These are phyloP conservation scores for Beauveria pseudobassiana DNA, from an alignment of 2,329 filamentous ascomycete species.

Conservation along the genomic window DNA sequence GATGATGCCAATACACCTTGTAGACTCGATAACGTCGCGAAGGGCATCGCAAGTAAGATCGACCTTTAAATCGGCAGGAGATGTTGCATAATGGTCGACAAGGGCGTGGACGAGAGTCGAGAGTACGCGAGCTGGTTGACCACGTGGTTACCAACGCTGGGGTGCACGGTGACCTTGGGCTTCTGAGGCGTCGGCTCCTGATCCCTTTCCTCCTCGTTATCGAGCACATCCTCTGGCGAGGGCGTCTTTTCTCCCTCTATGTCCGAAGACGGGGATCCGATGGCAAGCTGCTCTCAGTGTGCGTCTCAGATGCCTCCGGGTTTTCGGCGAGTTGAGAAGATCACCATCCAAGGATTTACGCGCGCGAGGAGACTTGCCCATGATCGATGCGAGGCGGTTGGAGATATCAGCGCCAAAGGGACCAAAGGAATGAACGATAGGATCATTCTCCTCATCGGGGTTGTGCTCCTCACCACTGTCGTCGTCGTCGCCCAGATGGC, in stretches of 20 bases:
- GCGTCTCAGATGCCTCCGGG: constrained; percentile 11
- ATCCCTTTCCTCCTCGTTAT: neutral
- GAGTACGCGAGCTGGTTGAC: constrained; percentile 95
- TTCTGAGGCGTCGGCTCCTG: constrained; percentile 7
- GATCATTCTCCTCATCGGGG: constrained; percentile 89
- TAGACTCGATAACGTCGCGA: constrained; percentile 62
- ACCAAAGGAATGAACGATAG: constrained; percentile 84
- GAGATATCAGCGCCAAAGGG: constrained; percentile 82
- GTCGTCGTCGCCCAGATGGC: constrained; percentile 43
- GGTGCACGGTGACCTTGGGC: constrained; percentile 29
- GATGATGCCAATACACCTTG: constrained; percentile 80
- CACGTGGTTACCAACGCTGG: constrained; percentile 68
- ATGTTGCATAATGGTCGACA: constrained; percentile 83
- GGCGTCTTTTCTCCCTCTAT: constrained; percentile 3
- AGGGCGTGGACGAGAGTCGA: constrained; percentile 79
- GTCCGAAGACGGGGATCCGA: constrained; percentile 12
- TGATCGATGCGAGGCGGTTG: constrained; percentile 73
- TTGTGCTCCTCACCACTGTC: constrained; percentile 66
- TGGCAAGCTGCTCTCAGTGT: constrained; percentile 5
- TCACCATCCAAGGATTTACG: constrained; percentile 16
- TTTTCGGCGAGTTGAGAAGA: neutral
- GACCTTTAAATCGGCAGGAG: constrained; percentile 57
- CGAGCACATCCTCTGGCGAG: neutral
- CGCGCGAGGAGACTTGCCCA: constrained; percentile 55
- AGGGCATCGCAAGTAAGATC: constrained; percentile 57